Conservation (phyloP, 2,329 filamentous ascomycete species). For the Conoideocrella luteorostrata region DNA sequence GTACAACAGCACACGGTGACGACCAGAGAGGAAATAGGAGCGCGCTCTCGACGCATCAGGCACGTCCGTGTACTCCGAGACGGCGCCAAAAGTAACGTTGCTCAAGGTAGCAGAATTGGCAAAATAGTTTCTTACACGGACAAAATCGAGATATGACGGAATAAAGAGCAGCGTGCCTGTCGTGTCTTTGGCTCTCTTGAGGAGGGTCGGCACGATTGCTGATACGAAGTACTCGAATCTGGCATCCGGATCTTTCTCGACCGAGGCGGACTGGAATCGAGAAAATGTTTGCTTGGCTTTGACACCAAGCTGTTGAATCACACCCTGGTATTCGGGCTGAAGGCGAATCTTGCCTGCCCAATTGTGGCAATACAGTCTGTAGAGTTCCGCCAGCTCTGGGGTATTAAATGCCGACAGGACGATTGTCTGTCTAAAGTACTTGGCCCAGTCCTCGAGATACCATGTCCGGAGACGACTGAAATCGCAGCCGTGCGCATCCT, state of each 20-base stretch:
- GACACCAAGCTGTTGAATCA: constrained; percentile 66
- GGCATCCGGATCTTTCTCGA: constrained; percentile 73
- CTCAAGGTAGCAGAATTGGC: constrained; percentile 57
- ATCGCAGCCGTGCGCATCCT: constrained; percentile 85
- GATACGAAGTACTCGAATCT: constrained; percentile 88
- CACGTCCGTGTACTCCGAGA: constrained; percentile 81
- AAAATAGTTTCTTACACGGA: constrained; percentile 88
- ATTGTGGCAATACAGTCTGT: constrained; percentile 71
- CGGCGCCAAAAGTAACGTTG: constrained; percentile 58
- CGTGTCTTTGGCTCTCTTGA: constrained; percentile 58
- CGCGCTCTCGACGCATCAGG: constrained; percentile 76
- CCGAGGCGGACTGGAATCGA: constrained; percentile 67
- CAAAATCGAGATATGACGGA: constrained; percentile 90
- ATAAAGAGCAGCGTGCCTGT: constrained; percentile 79
- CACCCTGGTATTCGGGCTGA: constrained; percentile 60
- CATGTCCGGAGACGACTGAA: constrained; percentile 83
- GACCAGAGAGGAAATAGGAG: constrained; percentile 78
- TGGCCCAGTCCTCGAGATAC: constrained; percentile 86
- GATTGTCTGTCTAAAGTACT: constrained; percentile 77
- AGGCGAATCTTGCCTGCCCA: constrained; percentile 73
- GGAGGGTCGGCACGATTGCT: constrained; percentile 69
- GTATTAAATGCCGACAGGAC: constrained; percentile 77
- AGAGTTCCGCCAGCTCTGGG: constrained; percentile 77
- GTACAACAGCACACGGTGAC: constrained; percentile 80
- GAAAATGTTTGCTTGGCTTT: constrained; percentile 83